Evolutionary conservation across 2,329 filamentous ascomycete species (phyloP), one percentile per base, ranked within the genome.

Genomic region (Diaporthe caulivora): DNA sequence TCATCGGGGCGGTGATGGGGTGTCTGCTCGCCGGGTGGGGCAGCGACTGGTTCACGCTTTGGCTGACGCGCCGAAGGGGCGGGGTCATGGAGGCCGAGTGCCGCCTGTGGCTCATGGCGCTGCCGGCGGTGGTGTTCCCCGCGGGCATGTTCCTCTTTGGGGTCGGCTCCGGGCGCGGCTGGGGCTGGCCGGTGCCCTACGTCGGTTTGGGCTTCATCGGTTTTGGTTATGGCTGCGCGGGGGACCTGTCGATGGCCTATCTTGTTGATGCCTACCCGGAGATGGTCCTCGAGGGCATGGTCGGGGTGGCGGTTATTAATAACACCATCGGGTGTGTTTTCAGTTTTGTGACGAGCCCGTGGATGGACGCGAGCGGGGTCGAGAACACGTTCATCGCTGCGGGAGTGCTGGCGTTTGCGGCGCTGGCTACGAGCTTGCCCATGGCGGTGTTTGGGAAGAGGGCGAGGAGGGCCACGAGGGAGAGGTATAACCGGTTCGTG

Each of bases 381-480:
- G 42, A 64, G 57, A 51, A 71, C 49, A 74, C 72, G 0, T 75
- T 76, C n/a, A 57, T 73, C 2, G 87, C 84, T 6, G 85, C 89
- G 24, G 87, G 85, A 0, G 84, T 87, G 3, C 76, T 90, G 51
- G 85, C 86, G 73, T 87, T 89, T 71, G 82, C 85, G 24, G 86
- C 88, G 58, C 82, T 90, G 62, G 83, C 86, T 79, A 80, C 84
- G 8, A 89, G 87, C 1, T 76, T 87, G 49, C 87, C 87, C 1
- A 90, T 90, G 88, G 87, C 88, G 60, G 79, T 85, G 18, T 90
- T 83, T 81, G 88, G 88, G 2, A 90, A 89, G 80, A 78, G 77
- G 3, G 85, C 82, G 62, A 81, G 88, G 18, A 80, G 84, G 26
- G 85, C 84, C 85, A 90, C 88, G 5, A 80, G 83, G 65, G 78